Conservation (phyloP, 768 basidiomycete species). For the Boletellus ananiceps region DNA sequence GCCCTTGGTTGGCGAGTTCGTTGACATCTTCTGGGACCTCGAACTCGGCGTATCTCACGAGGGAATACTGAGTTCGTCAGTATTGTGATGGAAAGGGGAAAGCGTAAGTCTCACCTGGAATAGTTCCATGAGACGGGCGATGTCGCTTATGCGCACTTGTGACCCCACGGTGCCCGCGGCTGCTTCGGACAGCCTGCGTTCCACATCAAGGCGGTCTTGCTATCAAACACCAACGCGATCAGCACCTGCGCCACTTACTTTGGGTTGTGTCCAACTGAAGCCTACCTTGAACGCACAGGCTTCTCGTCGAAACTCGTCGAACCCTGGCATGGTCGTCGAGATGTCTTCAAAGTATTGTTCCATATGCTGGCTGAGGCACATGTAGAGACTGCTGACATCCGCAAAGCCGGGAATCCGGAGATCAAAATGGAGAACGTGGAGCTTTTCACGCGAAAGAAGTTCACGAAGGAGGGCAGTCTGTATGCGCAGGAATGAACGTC, state of each 20-base stretch:
- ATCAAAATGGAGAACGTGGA: constrained; percentile 82
- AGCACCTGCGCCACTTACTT: not conserved
- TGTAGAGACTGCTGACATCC: constrained; percentile 72
- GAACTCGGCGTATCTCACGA: constrained; percentile 72
- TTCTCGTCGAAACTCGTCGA: constrained; percentile 69
- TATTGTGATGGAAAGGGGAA: not conserved
- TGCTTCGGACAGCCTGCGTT: constrained; percentile 52
- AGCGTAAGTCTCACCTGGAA: constrained; percentile 52
- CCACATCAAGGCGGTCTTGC: constrained; percentile 75
- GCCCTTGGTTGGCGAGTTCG: constrained; percentile 19
- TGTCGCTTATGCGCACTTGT: constrained; percentile 68
- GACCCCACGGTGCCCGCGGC: constrained; percentile 39
- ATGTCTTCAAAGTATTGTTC: constrained; percentile 74
- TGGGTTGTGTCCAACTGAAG: not conserved
- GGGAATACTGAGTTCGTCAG: constrained; percentile 46
- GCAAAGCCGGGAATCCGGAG: constrained; percentile 82
- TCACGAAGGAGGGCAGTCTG: constrained; percentile 78
- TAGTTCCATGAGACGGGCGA: constrained; percentile 79
- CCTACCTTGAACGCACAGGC: constrained; percentile 74
- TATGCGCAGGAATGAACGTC: not conserved
- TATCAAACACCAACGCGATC: constrained; percentile 27
- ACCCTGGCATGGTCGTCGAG: constrained; percentile 53
- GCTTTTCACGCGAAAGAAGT: constrained; percentile 61
- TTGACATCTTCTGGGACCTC: constrained; percentile 36
- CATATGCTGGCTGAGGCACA: constrained; percentile 75